Evolutionary conservation across 2,329 filamentous ascomycete species (phyloP).

Genomic region (Trichoderma oligosporum): DNA sequence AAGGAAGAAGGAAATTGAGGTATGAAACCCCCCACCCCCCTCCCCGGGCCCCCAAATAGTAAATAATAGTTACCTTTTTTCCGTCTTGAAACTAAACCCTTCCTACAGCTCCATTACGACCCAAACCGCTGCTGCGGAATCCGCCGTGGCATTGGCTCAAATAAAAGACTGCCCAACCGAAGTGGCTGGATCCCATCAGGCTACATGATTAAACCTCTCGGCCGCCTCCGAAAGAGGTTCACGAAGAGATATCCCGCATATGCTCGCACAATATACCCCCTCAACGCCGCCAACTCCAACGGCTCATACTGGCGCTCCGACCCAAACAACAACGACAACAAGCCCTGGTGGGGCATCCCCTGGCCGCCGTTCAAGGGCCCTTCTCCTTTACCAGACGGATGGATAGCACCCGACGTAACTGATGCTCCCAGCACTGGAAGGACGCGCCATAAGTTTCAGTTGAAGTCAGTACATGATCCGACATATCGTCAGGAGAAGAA

Average conservation of each 20-base stretch:
- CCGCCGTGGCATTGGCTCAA: slow-evolving; percentile 24
- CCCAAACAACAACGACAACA: slow-evolving; percentile 32
- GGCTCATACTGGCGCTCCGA: slow-evolving; percentile 29
- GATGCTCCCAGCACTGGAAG: not conserved
- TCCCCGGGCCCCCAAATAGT: too few species aligned
- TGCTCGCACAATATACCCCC: slow-evolving; percentile 30
- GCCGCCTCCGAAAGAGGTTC: slow-evolving; percentile 27
- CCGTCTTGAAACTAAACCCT: not conserved
- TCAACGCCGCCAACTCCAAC: slow-evolving; percentile 19
- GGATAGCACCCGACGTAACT: slow-evolving; percentile 22
- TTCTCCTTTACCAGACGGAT: slow-evolving; percentile 25
- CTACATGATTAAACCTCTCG: slow-evolving; percentile 22
- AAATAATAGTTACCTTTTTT: too few species aligned
- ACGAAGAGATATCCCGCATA: slow-evolving; percentile 27
- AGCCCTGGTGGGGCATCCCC: slow-evolving; percentile 26
- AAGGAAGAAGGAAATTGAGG: slow-evolving; percentile 25
- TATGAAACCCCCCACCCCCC: slow-evolving; percentile 3
- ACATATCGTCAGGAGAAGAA: slow-evolving; percentile 22
- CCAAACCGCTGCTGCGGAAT: slow-evolving; percentile 28
- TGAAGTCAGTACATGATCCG: slow-evolving; percentile 19
- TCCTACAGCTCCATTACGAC: slow-evolving; percentile 24
- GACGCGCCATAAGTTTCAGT: not conserved
- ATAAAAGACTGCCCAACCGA: slow-evolving; percentile 29
- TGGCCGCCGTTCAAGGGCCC: slow-evolving; percentile 29
- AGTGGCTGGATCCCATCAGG: slow-evolving; percentile 31